Conservation (phyloP, 768 basidiomycete genomes). For the Termitomyces sp. region DNA sequence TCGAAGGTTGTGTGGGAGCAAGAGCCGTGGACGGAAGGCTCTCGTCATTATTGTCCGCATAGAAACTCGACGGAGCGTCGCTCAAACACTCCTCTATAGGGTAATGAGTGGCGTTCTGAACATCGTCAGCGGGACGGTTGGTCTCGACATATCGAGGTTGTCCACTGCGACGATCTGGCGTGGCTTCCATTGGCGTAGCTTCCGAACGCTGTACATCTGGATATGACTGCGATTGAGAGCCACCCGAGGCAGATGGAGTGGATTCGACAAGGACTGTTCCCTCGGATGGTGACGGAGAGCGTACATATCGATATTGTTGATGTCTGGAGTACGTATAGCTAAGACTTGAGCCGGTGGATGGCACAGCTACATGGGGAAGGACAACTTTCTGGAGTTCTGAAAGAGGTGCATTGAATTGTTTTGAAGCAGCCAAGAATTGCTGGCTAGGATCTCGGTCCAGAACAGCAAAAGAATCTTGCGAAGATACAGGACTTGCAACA, state of each 20-base stretch:
- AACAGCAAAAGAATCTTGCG: conserved; percentile 60
- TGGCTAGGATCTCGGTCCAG: conserved; percentile 42
- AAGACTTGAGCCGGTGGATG: neutral
- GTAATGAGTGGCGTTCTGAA: conserved; percentile 15
- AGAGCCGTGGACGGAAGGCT: conserved; percentile 6
- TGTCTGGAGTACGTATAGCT: conserved; percentile 1
- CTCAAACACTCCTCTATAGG: conserved; percentile 28
- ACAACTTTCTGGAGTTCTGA: conserved; percentile 37
- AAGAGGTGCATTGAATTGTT: conserved; percentile 52
- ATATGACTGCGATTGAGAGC: conserved; percentile 29
- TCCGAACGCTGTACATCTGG: conserved; percentile 20
- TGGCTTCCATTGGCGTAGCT: conserved; percentile 16
- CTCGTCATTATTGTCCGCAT: conserved; percentile 22
- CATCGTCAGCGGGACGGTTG: neutral
- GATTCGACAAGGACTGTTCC: conserved; percentile 39
- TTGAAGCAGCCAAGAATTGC: conserved; percentile 37
- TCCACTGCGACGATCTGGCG: conserved; percentile 12
- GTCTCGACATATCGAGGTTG: conserved; percentile 1
- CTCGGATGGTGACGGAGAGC: conserved; percentile 10
- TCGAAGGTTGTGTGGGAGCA: conserved; percentile 28
- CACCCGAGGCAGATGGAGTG: conserved; percentile 45
- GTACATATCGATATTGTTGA: conserved; percentile 3
- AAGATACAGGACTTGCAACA: conserved; percentile 22
- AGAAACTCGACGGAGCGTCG: conserved; percentile 31
- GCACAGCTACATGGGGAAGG: neutral